phyloP scores from a whole-genome alignment of 176 grass and related monocot genomes.

The Oryza longistaminata region DNA sequence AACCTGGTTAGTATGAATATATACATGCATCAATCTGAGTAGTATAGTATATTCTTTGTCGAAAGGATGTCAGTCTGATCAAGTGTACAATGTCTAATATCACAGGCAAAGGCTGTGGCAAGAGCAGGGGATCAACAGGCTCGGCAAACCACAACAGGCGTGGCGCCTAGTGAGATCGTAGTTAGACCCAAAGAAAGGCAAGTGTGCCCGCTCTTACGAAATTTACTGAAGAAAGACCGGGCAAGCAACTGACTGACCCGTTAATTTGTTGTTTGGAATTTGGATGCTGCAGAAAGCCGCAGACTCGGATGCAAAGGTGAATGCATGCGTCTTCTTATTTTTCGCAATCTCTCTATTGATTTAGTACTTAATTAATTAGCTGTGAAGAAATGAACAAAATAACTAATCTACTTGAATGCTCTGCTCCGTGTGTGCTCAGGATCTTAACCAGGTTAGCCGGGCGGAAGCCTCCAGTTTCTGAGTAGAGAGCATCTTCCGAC shows the following conservation, averaged over 20 bases:
- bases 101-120: slow-evolving; percentile 60
- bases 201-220: slow-evolving; percentile 60
- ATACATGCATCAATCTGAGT: too few species aligned
- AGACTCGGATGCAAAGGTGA: slow-evolving; percentile 65
- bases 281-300: slow-evolving; percentile 60
- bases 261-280: slow-evolving; percentile 11
- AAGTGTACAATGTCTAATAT: background rate
- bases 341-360: background rate
- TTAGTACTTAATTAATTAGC: background rate
- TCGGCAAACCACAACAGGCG: slow-evolving; percentile 11
- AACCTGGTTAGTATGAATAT: slow-evolving; percentile 49
- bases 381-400: slow-evolving; percentile 14
- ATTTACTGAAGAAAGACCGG: slow-evolving; percentile 54
- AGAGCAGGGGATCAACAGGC: slow-evolving; percentile 29
- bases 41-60: background rate
- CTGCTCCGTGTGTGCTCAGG: slow-evolving; percentile 39
- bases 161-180: slow-evolving; percentile 16
- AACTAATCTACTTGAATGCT: background rate
- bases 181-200: slow-evolving; percentile 51
- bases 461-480: slow-evolving; percentile 19
- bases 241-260: slow-evolving; percentile 34
- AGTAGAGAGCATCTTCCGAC: background rate
- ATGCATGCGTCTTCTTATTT: background rate
- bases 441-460: slow-evolving; percentile 40
- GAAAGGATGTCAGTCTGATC: too few species aligned